Evolutionary conservation across 345 rosid genomes (phyloP), one percentile per base, ranked within the genome.

Genomic region (Euclidium syriacum): DNA sequence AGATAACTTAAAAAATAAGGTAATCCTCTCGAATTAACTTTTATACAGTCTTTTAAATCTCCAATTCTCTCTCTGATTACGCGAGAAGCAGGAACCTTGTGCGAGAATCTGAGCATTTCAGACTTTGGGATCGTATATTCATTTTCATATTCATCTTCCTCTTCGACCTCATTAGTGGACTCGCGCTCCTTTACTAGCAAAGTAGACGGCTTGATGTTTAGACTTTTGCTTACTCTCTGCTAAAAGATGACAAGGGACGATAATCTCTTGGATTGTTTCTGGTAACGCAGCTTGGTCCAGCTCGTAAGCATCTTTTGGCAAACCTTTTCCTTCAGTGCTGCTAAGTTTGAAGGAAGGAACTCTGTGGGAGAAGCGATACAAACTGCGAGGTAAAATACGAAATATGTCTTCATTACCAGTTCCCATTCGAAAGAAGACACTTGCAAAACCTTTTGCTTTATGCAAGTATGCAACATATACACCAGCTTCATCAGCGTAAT

Each of bases 221-320:
- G 48, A 14, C 47, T 32, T 58, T 7, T 7, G 18, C 2, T 12
- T 7, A 29, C 29, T 29, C 40, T 39, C 15, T 15, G 15, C 42
- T 2, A n/a, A 12, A 4, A 20, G 29, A 34, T 53, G 12, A 3
- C 4, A 6, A 6, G 61, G 61, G 1, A 38, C 61, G 22, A 0
- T 25, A 0, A 1, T 15, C 23, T 61, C 65, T 46, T 61, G 24
- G 4, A 61, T 14, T 23, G 34, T 6, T 23, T 7, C 3, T 18
- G 90, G 85, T 52, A 88, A 41, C 25, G 83, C 70, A 76, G 83
- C 87, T 34, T 86, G 81, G 74, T 88, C 96, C 3, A 88, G 84
- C 71, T 84, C 90, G 35, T 76, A 82, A 34, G 84, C 82, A 35
- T 78, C 90, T 65, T 66, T 72, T 4, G 83, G 86, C 40, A 83